Conservation (phyloP, 768 basidiomycete species). For the Favolaschia claudopus region DNA sequence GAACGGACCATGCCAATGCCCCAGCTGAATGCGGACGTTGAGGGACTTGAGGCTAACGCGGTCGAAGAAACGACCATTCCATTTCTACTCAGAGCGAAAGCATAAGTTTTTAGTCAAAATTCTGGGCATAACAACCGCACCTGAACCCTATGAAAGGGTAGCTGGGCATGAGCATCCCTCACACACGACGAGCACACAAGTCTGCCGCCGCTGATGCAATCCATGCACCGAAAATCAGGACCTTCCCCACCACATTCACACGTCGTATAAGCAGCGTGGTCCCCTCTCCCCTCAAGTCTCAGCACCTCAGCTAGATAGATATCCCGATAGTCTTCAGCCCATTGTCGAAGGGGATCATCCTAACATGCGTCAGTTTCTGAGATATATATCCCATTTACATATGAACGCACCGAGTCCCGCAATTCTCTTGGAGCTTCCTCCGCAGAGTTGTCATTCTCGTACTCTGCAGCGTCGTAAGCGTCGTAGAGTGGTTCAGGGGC, state of each 20-base stretch:
- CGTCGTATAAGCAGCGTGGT: background rate
- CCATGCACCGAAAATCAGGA: conserved; percentile 12
- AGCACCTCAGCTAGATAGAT: conserved; percentile 26
- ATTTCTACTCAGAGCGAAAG: too few species aligned
- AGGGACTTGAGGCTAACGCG: conserved; percentile 3
- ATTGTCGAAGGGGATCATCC: background rate
- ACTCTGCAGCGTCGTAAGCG: too few species aligned
- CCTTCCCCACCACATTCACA: background rate
- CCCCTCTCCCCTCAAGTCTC: conserved; percentile 15
- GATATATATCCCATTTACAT: too few species aligned
- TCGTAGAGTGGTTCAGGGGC: too few species aligned
- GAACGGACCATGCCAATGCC: conserved; percentile 8
- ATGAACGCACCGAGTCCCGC: too few species aligned
- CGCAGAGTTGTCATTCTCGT: too few species aligned
- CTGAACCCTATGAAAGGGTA: conserved; percentile 24
- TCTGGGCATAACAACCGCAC: conserved; percentile 7
- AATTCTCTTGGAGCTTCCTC: too few species aligned
- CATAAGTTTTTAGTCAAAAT: background rate
- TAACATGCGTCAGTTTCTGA: too few species aligned
- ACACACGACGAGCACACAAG: conserved; percentile 15
- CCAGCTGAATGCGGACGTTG: conserved; percentile 25
- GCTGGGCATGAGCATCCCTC: background rate
- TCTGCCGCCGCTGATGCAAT: conserved; percentile 13
- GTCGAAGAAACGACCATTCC: conserved; percentile 17
- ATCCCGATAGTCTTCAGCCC: conserved; percentile 3